A percentile compares a stretch with the other conserved stretches of the same genome.
phyloP scores from a whole-genome alignment of 108 stramenopile species.

The Schizochytrium sp. region DNA sequence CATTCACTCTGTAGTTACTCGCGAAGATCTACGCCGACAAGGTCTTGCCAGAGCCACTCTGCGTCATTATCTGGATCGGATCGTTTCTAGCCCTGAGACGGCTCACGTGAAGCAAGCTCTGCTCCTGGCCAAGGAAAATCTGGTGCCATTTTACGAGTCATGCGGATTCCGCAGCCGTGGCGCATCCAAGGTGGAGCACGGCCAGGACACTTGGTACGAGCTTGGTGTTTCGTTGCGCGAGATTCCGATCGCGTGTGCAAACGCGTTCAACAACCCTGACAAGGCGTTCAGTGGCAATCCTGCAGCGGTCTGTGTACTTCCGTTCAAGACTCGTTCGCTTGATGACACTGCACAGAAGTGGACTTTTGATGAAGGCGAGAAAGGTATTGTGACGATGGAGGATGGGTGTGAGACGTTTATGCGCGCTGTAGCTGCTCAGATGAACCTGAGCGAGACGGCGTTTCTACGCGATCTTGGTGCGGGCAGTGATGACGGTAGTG shows the following conservation, averaged over 20 bases:
- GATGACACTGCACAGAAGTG: background rate
- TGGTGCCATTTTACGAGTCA: background rate
- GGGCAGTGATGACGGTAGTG: background rate
- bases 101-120: background rate
- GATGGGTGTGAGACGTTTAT: conserved; percentile 81
- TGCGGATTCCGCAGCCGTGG: conserved; percentile 57
- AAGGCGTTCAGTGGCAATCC: conserved; percentile 89
- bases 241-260: conserved; percentile 52
- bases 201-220: background rate
- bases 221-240: background rate
- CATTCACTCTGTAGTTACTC: conserved; percentile 13
- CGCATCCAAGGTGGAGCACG: background rate
- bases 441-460: conserved; percentile 93
- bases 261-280: conserved; percentile 80
- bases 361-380: conserved; percentile 62
- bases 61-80: background rate
- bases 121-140: background rate
- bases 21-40: background rate
- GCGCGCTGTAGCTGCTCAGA: conserved; percentile 87
- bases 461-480: conserved; percentile 75
- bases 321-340: background rate
- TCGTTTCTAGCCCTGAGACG: background rate
- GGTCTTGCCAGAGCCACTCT: conserved; percentile 45
- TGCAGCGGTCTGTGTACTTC: conserved; percentile 91
- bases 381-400: conserved; percentile 60